Evolutionary conservation across 306 rosid species (phyloP), one percentile per base, ranked within the genome.

Genomic region (Cotoneaster glaucophyllus): DNA sequence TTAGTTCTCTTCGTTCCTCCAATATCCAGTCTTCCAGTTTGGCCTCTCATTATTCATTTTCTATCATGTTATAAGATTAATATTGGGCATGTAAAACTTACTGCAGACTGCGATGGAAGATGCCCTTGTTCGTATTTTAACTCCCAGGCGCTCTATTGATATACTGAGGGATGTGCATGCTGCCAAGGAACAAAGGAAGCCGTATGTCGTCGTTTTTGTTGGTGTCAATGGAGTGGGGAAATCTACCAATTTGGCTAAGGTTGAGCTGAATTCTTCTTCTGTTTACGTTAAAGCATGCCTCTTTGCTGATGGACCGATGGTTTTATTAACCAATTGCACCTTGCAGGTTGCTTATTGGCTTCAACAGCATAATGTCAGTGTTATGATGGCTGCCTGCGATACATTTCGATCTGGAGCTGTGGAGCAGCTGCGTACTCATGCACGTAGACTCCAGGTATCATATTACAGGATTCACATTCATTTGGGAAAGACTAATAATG

Each of bases 341-440:
- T 26, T 77, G 74, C 86, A 95, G 99, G 99, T 95, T 88, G 99
- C 99, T 65, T 92, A 96, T 85, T 96, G 99, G 99, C 98, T 96
- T 76, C 87, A 31, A 80, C 93, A 96, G 83, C 99, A 96, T 79
- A 79, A 90, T 0, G 73, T 89, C 70, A 90, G 84, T 77, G 99
- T 96, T 71, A 96, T 84, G 98, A 90, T 96, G 99, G 99, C 98
- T 75, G 99, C 99, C 64, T 96, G 99, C 85, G 99, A 96, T 79
- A 96, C 99, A 64, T 96, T 96, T 84, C 85, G 99, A 73, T 96
- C 99, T 8, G 99, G 99, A 69, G 99, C 99, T 69, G 99, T 96
- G 75, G 99, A 96, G 81, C 99, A 96, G 92, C 88, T 96, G 78
- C 89, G 99, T 73, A 96, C 97, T 66, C 99, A 96, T 85, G 99